Conservation (phyloP, 2,329 filamentous ascomycete genomes). For the Clarireedia homoeocarpa region DNA sequence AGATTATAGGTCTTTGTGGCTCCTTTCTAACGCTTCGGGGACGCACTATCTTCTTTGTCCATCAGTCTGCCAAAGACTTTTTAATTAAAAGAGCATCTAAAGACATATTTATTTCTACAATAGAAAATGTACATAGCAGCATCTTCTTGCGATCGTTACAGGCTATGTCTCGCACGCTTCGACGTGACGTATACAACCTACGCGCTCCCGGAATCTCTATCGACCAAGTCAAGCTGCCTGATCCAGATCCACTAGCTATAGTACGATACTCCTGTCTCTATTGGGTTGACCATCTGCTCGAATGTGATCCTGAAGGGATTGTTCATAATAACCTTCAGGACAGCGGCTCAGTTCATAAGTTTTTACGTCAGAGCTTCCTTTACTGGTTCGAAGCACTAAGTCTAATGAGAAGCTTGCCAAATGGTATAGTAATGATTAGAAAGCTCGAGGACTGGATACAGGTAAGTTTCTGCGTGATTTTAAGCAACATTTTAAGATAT, state of each 20-base stretch:
- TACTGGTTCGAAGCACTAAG: not conserved
- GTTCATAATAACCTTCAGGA: not conserved
- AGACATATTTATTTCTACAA: not conserved
- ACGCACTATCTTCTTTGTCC: too few species aligned
- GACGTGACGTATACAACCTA: not conserved
- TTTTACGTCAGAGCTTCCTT: not conserved
- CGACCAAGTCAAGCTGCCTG: too few species aligned
- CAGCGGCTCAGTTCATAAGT: not conserved
- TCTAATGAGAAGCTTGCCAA: not conserved
- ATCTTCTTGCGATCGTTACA: not conserved
- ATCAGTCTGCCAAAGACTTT: not conserved
- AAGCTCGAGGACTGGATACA: not conserved
- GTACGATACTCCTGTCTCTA: too few species aligned
- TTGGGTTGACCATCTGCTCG: too few species aligned
- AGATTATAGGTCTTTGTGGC: too few species aligned
- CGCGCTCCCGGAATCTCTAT: too few species aligned
- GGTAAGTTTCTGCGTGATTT: not conserved
- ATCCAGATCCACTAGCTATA: too few species aligned
- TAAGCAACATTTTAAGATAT: not conserved
- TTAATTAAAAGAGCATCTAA: not conserved
- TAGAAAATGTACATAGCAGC: not conserved
- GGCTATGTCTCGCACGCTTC: not conserved
- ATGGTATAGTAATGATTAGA: constrained; percentile 1
- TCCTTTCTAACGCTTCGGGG: too few species aligned
- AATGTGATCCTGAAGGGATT: not conserved